Conservation (phyloP, 768 basidiomycete species). For the Rubroboletus satanas region DNA sequence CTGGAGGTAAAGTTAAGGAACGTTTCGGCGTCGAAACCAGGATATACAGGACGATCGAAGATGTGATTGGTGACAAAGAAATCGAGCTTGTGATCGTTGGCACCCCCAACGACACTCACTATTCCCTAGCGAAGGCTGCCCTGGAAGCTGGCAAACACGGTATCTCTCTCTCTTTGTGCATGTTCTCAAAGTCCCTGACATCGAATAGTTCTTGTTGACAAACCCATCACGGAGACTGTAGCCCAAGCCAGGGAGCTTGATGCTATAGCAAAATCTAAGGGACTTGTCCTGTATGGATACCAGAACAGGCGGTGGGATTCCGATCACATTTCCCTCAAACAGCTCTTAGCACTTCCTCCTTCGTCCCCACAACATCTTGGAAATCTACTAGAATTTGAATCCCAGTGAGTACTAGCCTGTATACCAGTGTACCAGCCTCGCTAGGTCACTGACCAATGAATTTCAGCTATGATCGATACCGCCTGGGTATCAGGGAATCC, state of each 20-base stretch:
- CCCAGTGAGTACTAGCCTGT: slow-evolving; percentile 46
- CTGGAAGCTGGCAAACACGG: slow-evolving; percentile 73
- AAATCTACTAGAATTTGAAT: slow-evolving; percentile 66
- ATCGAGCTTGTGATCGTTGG: slow-evolving; percentile 67
- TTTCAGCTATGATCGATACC: slow-evolving; percentile 70
- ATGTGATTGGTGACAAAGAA: slow-evolving; percentile 57
- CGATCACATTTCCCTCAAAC: slow-evolving; percentile 65
- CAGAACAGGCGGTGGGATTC: slow-evolving; percentile 79
- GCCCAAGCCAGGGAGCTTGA: slow-evolving; percentile 59
- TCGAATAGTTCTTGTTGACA: slow-evolving; percentile 67
- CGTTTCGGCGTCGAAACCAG: slow-evolving; percentile 56
- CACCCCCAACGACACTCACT: slow-evolving; percentile 76
- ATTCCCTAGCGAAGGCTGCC: slow-evolving; percentile 57
- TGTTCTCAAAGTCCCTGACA: background rate
- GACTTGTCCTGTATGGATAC: slow-evolving; percentile 63
- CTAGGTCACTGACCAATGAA: background rate
- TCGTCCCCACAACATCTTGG: slow-evolving; percentile 55
- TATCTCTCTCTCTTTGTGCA: slow-evolving; percentile 25
- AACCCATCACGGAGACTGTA: slow-evolving; percentile 64
- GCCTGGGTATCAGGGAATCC: slow-evolving; percentile 56
- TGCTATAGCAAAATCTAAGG: slow-evolving; percentile 53
- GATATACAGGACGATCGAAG: slow-evolving; percentile 58
- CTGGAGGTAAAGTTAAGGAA: slow-evolving; percentile 61
- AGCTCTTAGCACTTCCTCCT: slow-evolving; percentile 52
- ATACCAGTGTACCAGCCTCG: background rate